These are phyloP conservation scores for Leccinum barrowsii DNA, from an alignment of 768 basidiomycete species.

Conservation along the genomic window DNA sequence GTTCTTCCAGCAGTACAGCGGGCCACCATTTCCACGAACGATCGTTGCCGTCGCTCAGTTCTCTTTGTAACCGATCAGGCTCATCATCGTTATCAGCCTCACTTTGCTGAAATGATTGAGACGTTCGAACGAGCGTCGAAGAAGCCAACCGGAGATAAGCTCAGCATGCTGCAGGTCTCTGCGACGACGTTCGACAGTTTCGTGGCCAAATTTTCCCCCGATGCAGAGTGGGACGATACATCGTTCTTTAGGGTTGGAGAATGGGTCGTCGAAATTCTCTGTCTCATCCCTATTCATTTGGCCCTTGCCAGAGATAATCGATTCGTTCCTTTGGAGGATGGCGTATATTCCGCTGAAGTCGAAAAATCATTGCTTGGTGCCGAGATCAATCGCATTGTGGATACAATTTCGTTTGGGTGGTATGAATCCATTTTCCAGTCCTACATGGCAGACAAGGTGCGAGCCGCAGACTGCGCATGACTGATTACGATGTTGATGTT, in stretches of 20 bases:
- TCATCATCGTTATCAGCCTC: constrained; percentile 32
- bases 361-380: no score
- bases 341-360: no score
- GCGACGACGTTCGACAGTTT: constrained; percentile 29
- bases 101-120: constrained; percentile 44
- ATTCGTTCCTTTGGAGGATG: no score
- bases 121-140: constrained; percentile 46
- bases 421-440: no score
- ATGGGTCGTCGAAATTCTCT: constrained; percentile 48
- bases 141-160: constrained; percentile 47
- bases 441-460: no score
- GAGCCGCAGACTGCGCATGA: no score
- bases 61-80: constrained; percentile 41
- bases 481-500: no score
- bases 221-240: constrained; percentile 18
- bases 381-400: no score
- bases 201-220: constrained; percentile 1
- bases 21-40: constrained; percentile 35
- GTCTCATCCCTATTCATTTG: no score
- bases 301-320: no score
- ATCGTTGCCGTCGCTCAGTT: constrained; percentile 34
- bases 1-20: constrained; percentile 50
- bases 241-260: constrained; percentile 48
- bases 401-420: no score
- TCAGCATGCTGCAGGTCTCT: constrained; percentile 36